Base-by-base conservation (phyloP, 106 monocot genomes). In the Xerophyta viscosa region DNA sequence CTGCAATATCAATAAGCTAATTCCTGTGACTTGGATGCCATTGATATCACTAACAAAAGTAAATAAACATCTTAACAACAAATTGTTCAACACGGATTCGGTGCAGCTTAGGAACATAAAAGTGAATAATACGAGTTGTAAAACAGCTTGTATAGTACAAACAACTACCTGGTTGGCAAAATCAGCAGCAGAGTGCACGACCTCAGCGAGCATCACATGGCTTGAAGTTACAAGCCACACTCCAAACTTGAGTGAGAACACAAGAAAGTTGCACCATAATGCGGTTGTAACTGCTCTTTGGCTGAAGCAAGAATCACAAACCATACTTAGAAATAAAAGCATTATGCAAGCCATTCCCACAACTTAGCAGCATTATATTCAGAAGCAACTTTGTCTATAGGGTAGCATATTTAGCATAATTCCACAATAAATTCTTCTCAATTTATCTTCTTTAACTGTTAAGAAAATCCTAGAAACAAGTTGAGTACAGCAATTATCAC, bases 171-270 rank as follows among this genome's bases (percentile, higher is more conserved):
- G 98, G 63, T 98, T 98, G 23, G 98, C 90, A 72, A 98, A 86
- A 66, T 98, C 98, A 18, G 98, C 82, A 77, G 82, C 42, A 13
- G 96, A 98, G 46, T 98, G 98, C 12, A 98, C 73, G 24, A 86
- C 76, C 64, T 98, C 98, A 63, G 98, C 98, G 31, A 98, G 56
- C 98, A 98, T 98, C 56, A 98, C 98, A 86, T 98, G 98, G 64
- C 98, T 98, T 27, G 98, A 80, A 58, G 90, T 98, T 26, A 61
- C 17, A 31, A 98, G 44, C 85, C 86, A 90, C 19, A 98, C 98
- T 23, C 98, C 90, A 69, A 98, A 90, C 52, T 98, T 98, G 20
- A 98, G 82, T 31, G 98, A 98, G 74, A 98, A 98, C 29, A 98
- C 98, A 13, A 98, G 86, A 43, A 98, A 98, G 62, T 98, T 98